Evolutionary conservation across 2,329 filamentous ascomycete species (phyloP), one percentile per base, ranked within the genome.

Genomic region (Arthrinium puccinioides): DNA sequence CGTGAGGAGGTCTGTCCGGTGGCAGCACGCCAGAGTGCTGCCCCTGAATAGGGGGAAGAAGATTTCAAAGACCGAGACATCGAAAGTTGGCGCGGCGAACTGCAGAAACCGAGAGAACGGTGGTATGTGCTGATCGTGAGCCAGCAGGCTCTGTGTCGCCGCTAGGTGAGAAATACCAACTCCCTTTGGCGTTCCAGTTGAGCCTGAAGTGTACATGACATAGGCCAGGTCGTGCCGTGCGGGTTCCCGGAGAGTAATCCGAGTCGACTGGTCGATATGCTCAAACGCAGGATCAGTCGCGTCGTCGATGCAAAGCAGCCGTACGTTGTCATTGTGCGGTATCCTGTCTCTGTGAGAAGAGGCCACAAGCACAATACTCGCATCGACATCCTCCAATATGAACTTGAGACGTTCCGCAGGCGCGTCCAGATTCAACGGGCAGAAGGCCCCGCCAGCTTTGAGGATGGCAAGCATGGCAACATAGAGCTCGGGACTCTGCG

Each of bases 21-120:
- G 72, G 46, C 82, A 87, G 38, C 77, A 75, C 32, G 90, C 76
- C 3, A 96, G 64, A 0, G 87, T 94, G 16, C 66, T 67, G 3
- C 84, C 84, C 40, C 87, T 71, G 44, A 80, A 82, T 13, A 89
- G 65, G 0, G 89, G 84, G 46, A 95, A 95, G 68, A 95, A 95
- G 6, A 94, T 89, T 55, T 96, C 89, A 55, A 96, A 96, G 6
- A 95, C 82, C 0, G 87, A 94, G 7, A 96, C 89, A 58, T 96
- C 89, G 55, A 96, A 96, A 0, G 88, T 95, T 1, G 89, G 87
- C 4, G 87, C 83, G 5, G 89, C 89, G 57, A 95, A 95, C 56
- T 96, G 89, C 1, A 96, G 72, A 56, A 96, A 95, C 31, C 87
- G 76, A 13, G 68, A 67, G 53, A 95, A 95, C 0, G 37, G 26